Conservation (phyloP, 495 filamentous ascomycete species). For the Friedmanniomyces endolithicus region DNA sequence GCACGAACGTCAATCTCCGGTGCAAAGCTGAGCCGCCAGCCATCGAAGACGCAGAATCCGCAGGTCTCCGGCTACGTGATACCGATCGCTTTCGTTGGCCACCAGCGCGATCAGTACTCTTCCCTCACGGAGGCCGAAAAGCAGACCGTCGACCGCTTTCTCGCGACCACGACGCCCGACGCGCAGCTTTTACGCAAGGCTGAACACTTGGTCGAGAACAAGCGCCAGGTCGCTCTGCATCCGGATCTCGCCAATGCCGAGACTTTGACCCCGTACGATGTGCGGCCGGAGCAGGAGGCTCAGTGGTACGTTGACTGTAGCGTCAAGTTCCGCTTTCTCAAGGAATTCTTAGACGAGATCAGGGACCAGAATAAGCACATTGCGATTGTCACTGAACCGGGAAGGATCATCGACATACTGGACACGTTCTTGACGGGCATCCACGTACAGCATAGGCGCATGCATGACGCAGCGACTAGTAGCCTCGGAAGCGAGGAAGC, state of each 20-base stretch:
- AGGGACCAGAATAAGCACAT: slow-evolving; percentile 36
- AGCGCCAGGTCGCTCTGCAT: slow-evolving; percentile 41
- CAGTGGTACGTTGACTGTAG: slow-evolving; percentile 45
- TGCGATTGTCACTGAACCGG: slow-evolving; percentile 35
- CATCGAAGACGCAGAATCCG: not conserved
- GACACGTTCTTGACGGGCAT: slow-evolving; percentile 42
- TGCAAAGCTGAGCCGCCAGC: not conserved
- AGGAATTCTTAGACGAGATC: slow-evolving; percentile 38
- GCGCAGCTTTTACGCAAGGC: slow-evolving; percentile 20
- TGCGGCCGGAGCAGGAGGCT: slow-evolving; percentile 36
- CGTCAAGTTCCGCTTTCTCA: slow-evolving; percentile 45
- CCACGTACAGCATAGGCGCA: slow-evolving; percentile 4
- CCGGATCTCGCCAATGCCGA: slow-evolving; percentile 40
- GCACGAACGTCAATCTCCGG: not conserved
- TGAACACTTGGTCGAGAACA: slow-evolving; percentile 31
- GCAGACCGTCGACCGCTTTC: slow-evolving; percentile 3
- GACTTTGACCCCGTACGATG: slow-evolving; percentile 30
- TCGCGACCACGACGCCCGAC: slow-evolving; percentile 4
- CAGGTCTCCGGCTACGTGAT: not conserved
- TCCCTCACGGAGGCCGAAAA: not conserved
- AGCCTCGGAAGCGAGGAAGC: slow-evolving; percentile 16
- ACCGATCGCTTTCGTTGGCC: slow-evolving; percentile 14
- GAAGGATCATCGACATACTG: slow-evolving; percentile 36
- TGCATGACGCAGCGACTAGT: slow-evolving; percentile 30
- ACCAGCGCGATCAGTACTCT: slow-evolving; percentile 20